phyloP scores from a whole-genome alignment of 2,329 filamentous ascomycete genomes.

The Claviceps sp. region DNA sequence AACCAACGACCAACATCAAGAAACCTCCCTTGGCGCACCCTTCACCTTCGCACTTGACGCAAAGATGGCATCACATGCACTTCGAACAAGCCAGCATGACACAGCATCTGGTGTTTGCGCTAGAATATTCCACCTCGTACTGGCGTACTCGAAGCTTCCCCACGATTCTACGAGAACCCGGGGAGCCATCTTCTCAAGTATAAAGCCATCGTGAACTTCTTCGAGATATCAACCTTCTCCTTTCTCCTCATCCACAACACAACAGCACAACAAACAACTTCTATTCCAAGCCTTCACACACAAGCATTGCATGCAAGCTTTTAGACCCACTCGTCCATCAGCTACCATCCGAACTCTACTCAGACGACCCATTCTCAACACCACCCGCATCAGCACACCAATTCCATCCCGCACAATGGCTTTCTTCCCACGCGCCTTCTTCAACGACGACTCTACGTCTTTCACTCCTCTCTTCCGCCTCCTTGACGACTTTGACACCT shows the following conservation, averaged over 20 bases:
- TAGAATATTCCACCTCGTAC: not conserved
- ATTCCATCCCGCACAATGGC: conserved; percentile 36
- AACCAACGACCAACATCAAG: not conserved
- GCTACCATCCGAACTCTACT: conserved; percentile 11
- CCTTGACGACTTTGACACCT: conserved; percentile 43
- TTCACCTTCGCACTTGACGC: not conserved
- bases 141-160: not conserved
- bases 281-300: no score
- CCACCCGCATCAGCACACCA: not conserved
- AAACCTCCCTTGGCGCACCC: not conserved
- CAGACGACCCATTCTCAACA: conserved; percentile 12
- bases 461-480: conserved; percentile 44
- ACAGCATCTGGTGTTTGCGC: not conserved
- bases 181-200: not conserved
- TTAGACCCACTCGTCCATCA: conserved; percentile 12
- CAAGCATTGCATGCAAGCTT: conserved; percentile 12
- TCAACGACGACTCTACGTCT: conserved; percentile 33
- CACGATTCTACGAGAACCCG: not conserved
- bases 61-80: not conserved
- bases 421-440: conserved; percentile 42
- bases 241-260: not conserved
- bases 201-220: not conserved
- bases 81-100: not conserved
- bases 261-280: not conserved
- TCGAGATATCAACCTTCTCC: not conserved